Percentiles rank a stretch among this genome's conserved stretches.
phyloP scores from a whole-genome alignment of 2,329 filamentous ascomycete genomes.

The Diaporthe humulicola region DNA sequence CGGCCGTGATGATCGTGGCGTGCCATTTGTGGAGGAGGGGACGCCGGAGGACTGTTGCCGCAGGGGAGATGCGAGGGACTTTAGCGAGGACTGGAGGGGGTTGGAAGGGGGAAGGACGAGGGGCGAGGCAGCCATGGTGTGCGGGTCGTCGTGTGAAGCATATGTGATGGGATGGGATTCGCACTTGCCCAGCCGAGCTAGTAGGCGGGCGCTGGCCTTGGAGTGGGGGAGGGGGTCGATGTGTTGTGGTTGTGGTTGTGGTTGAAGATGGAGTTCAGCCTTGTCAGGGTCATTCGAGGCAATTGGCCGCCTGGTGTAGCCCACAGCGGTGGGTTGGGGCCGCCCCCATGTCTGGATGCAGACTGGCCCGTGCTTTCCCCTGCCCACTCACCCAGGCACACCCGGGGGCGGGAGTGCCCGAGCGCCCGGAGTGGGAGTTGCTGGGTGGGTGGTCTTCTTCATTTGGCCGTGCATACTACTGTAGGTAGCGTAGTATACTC shows the following conservation, averaged over 20 bases:
- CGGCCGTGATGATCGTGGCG: conserved; percentile 41
- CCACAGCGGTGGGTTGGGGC: neutral
- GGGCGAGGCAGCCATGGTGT: conserved; percentile 61
- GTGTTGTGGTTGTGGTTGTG: neutral
- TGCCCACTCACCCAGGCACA: neutral
- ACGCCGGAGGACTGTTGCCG: conserved; percentile 46
- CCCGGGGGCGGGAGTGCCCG: conserved; percentile 3
- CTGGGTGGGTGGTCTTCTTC: neutral
- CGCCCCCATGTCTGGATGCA: neutral
- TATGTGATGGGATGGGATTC: neutral
- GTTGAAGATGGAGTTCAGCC: neutral
- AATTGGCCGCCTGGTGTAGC: conserved; percentile 12
- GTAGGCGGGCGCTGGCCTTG: neutral
- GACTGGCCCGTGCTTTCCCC: neutral
- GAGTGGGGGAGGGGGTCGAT: too few relatives aligned
- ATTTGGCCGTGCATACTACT: too few relatives aligned
- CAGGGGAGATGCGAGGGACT: conserved; percentile 43
- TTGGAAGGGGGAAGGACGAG: conserved; percentile 52
- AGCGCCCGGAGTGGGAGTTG: neutral
- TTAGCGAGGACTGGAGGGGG: conserved; percentile 38
- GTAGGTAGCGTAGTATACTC: too few relatives aligned
- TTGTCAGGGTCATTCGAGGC: neutral
- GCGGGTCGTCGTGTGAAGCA: neutral
- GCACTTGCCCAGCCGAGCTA: neutral
- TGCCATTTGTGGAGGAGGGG: conserved; percentile 47